Evolutionary conservation across 768 basidiomycete genomes (phyloP), one percentile per base, ranked within the genome.

Genomic region (Lactarius pseudohatsudake): DNA sequence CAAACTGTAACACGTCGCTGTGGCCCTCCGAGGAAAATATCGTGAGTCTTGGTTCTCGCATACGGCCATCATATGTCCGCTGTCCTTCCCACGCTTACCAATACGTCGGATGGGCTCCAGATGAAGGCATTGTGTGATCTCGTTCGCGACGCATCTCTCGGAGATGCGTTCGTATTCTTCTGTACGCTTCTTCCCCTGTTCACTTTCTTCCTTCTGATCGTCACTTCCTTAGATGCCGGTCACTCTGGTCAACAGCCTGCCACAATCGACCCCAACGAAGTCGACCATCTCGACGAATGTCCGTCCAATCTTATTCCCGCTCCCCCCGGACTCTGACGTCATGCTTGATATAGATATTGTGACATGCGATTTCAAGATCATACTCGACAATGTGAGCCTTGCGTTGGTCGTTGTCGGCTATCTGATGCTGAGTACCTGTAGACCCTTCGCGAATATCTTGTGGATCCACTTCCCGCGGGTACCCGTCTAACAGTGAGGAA

Each of bases 91-190:
- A n/a, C 30, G 15, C 22, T 18, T 36, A 41, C 57, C 59, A 32
- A 30, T 22, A 22, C 10, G 5, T 28, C 20, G 3, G 30, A 55
- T 13, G 11, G 10, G n/a, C 36, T 18, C 57, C n/a, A 72, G 72
- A 22, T 72, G 10, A 41, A 30, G 9, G 65, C 69, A 26, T 64
- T 73, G 41, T 20, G 60, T 10, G 28, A 32, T 20, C 50, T 72
- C 36, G 72, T 73, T 0, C 40, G 61, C 2, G 63, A 30, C 20
- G 68, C 68, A 4, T 62, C 34, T 10, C 58, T 62, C 4, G 59
- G 61, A 6, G 72, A 73, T 47, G 41, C 28, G 2, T 68, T 73
- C 15, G 64, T 73, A 15, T 68, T 72, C 30, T 62, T 60, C n/a
- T 73, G 72, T 72, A 40, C 22, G 68, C 45, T 26, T 16, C 22